Base-by-base conservation (phyloP, 169 alveolate species). In the Eimeria acervulina region DNA sequence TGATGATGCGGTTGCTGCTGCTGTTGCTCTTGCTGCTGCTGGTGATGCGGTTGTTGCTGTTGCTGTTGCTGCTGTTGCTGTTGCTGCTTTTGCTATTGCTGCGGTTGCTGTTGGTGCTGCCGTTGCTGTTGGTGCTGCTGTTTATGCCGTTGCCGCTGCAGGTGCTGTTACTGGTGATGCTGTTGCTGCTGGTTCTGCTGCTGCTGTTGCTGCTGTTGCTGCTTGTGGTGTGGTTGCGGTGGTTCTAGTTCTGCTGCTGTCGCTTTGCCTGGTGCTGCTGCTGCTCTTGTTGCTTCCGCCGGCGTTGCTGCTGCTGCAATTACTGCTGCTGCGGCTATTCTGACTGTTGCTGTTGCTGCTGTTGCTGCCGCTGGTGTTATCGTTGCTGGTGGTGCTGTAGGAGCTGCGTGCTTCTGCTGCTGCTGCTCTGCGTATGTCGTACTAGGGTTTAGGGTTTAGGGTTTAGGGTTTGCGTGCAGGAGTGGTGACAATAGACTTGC, bases 381-480 rank as follows among this genome's bases (percentile, higher is more conserved):
- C 55, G 19, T 5, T 47, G 55, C 12, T 47, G 55, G 5, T 47
- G 55, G 19, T 42, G 88, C 33, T 40, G n/a, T n/a, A n/a, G n/a
- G n/a, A n/a, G 59, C 52, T 15, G 28, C 33, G n/a, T 13, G 26
- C 15, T 1, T 15, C 44, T 15, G 42, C 15, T 26, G 70, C 38
- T 38, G 52, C 40, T 42, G 61, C 31, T 31, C 44, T 36, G 88
- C 40, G 31, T n/a, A n/a, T n/a, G n/a, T n/a, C n/a, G n/a, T n/a
- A 36, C 15, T 31, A 78, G 63, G 55, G 55, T 78, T 78, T 78
- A 38, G 55, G 55, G 63, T 31, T 78, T 31, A 38, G 88, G 63
- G 55, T 40, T 78, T 40, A 40, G 63, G 63, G 88, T 78, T 78
- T 78, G 38, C n/a, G 85, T 15, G 26, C 59, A 80, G 68, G 59